Percentiles rank a stretch among this genome's conserved stretches.
Conservation (phyloP, 2,329 filamentous ascomycete genomes). For the Colletotrichum acutatum region DNA sequence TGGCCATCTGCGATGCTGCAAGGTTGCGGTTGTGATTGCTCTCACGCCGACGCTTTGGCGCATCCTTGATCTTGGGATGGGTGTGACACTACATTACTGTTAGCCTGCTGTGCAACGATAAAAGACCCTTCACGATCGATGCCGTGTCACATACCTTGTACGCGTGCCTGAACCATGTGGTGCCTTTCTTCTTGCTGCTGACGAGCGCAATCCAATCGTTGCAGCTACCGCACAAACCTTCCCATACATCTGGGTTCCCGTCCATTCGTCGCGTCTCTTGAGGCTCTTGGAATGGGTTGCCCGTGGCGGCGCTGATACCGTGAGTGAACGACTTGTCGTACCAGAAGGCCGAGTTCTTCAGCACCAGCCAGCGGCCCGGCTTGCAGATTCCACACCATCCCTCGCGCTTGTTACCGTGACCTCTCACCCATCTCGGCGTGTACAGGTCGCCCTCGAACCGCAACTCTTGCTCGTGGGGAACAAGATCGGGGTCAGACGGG, state of each 20-base stretch:
- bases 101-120: constrained; percentile 36
- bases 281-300: constrained; percentile 81
- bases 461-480: constrained; percentile 82
- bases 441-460: constrained; percentile 86
- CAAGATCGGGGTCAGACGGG: constrained; percentile 77
- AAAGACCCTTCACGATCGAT: constrained; percentile 1
- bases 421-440: constrained; percentile 85
- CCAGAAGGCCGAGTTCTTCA: constrained; percentile 94
- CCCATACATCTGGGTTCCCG: constrained; percentile 84
- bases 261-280: constrained; percentile 81
- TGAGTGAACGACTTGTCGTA: constrained; percentile 94
- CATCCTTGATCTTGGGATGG: constrained; percentile 77
- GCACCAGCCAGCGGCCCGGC: constrained; percentile 83
- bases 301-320: constrained; percentile 85
- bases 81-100: constrained; percentile 68
- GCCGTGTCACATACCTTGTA: constrained; percentile 73
- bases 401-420: constrained; percentile 87
- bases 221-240: constrained; percentile 81
- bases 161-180: constrained; percentile 89
- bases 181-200: constrained; percentile 92
- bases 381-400: constrained; percentile 93
- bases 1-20: constrained; percentile 55
- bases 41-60: constrained; percentile 74
- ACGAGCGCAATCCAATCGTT: constrained; percentile 85
- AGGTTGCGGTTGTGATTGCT: constrained; percentile 62